Base-by-base conservation (phyloP, 2,329 filamentous ascomycete species). In the Sclerotinia borealis region DNA sequence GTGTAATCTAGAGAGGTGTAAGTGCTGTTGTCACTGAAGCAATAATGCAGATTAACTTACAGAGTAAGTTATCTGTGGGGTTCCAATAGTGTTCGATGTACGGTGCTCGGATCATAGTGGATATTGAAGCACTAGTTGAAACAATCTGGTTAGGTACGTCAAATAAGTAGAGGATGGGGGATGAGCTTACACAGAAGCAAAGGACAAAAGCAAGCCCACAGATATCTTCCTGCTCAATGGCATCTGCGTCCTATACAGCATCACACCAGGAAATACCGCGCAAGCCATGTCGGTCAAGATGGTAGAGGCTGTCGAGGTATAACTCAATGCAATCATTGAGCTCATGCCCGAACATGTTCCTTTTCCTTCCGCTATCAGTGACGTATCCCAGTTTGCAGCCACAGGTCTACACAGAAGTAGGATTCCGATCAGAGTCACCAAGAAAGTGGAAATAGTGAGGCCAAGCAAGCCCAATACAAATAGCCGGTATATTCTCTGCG, bases 201-300 rank as follows among this genome's bases (percentile, higher is more conserved):
- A 70, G 4, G 69, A 71, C 41, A 58, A 34, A 19, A 73, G 63
- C 27, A 73, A 37, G n/a, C 67, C 66, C 39, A 72, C 68, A 10
- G 63, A 64, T 6, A 73, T 41, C 59, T 73, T 72, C 4, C 67
- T 60, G 22, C 34, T 50, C 27, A 62, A 17, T 27, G 72, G 69
- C 71, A 75, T 75, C 60, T 75, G 73, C 8, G 72, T 73, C 2
- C 68, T 70, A 70, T 72, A 76, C 5, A 76, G 64, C 19, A 76
- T 70, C 4, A 75, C 55, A 2, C 70, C 75, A 0, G 74, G 74
- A 8, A 76, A 65, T 1, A 76, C 64, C 0, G 72, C 72, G 10
- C 71, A 71, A 10, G 72, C 72, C 55, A 74, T 15, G 55, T 76
- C 74, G n/a, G 74, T 76, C 2, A 71, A 63, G 34, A 76, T 74